Conservation (phyloP, 805 yeast species). For the Pichia deserticola region DNA sequence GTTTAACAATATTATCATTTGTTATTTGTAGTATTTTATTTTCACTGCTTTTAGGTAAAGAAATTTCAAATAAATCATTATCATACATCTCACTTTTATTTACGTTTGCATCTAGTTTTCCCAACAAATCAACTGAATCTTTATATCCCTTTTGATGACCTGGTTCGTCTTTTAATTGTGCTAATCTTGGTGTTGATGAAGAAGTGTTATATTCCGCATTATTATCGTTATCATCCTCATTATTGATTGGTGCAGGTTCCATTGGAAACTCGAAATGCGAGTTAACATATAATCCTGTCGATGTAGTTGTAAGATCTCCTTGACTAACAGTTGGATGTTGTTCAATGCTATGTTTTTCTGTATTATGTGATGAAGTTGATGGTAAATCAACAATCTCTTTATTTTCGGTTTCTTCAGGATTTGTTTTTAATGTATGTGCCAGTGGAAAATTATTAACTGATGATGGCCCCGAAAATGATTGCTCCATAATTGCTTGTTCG, state of each 20-base stretch:
- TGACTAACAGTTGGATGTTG: not conserved
- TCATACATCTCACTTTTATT: not conserved
- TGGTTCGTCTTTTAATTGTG: slow-evolving; percentile 2
- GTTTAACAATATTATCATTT: not conserved
- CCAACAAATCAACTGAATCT: slow-evolving; percentile 12
- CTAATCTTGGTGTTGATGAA: slow-evolving; percentile 1
- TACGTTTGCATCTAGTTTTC: not conserved
- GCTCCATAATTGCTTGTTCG: not conserved
- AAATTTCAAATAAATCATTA: slow-evolving; percentile 12
- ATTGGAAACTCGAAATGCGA: slow-evolving; percentile 29
- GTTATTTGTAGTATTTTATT: not conserved
- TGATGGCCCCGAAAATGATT: not conserved
- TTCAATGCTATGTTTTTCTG: not conserved
- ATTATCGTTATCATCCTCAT: not conserved
- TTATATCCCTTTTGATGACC: slow-evolving; percentile 6
- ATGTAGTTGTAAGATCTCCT: not conserved
- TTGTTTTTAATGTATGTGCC: not conserved
- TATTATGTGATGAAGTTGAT: not conserved
- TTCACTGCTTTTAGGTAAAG: not conserved
- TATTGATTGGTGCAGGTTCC: slow-evolving; percentile 1
- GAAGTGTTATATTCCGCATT: not conserved
- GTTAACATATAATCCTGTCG: slow-evolving; percentile 24
- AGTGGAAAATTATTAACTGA: not conserved
- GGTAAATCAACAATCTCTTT: not conserved
- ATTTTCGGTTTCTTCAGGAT: not conserved